phyloP scores from a whole-genome alignment of 169 alveolate species.

The Eimeria brunetti region DNA sequence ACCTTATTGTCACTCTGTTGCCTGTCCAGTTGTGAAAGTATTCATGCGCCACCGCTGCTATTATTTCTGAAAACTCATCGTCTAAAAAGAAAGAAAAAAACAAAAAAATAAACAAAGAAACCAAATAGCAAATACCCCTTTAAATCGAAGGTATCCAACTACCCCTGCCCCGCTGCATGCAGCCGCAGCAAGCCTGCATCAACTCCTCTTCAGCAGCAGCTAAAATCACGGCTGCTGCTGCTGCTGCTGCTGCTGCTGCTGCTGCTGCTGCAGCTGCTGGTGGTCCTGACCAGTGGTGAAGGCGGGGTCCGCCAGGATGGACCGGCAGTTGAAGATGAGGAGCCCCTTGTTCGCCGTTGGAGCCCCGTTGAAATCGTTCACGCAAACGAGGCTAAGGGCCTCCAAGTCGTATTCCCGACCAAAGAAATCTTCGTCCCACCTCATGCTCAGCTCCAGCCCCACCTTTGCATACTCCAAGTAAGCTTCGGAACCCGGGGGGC shows the following conservation, averaged over 20 bases:
- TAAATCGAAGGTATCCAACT: too few relatives aligned
- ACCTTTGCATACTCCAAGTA: constrained; percentile 91
- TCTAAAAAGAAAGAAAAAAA: constrained; percentile 80
- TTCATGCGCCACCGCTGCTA: constrained; percentile 94
- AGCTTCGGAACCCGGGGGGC: constrained; percentile 88
- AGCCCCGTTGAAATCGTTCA: constrained; percentile 93
- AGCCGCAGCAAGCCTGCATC: too few relatives aligned
- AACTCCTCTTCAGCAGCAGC: not conserved
- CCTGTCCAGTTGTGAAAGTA: constrained; percentile 97
- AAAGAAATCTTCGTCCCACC: constrained; percentile 94
- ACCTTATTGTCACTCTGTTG: constrained; percentile 90
- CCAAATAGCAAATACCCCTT: too few relatives aligned
- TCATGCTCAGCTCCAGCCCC: constrained; percentile 90
- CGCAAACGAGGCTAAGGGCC: constrained; percentile 92
- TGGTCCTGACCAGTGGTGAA: constrained; percentile 85
- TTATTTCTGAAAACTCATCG: constrained; percentile 88
- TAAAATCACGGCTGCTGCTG: too few relatives aligned
- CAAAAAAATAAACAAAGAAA: too few relatives aligned
- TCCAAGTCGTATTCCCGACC: constrained; percentile 94
- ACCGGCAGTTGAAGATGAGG: constrained; percentile 92
- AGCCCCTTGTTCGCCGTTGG: constrained; percentile 96
- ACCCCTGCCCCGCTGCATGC: too few relatives aligned
- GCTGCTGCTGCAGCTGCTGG: not conserved
- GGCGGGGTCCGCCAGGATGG: constrained; percentile 91
- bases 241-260: not conserved